These are phyloP conservation scores for Aureobasidium sp. DNA, from an alignment of 2,329 filamentous ascomycete species.

Conservation along the genomic window DNA sequence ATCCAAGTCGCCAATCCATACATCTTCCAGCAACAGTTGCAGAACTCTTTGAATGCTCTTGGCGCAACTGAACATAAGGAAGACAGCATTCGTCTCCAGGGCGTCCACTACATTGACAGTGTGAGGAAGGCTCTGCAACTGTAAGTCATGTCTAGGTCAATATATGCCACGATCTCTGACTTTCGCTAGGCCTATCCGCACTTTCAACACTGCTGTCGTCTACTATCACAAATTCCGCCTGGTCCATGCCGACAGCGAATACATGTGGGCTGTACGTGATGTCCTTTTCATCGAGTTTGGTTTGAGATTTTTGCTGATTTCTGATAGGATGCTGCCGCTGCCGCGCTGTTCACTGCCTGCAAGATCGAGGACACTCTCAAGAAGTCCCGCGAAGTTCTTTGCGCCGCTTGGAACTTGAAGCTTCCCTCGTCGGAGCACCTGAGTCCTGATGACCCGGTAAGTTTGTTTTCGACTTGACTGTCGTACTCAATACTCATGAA, in stretches of 20 bases:
- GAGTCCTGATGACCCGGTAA: constrained; percentile 73
- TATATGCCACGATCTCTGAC: neutral
- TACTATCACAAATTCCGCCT: constrained; percentile 94
- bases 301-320: constrained; percentile 7
- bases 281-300: no score
- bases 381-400: constrained; percentile 88
- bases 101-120: constrained; percentile 80
- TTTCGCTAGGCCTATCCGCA: constrained; percentile 64
- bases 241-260: constrained; percentile 74
- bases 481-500: constrained; percentile 3
- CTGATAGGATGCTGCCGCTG: constrained; percentile 69
- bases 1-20: constrained; percentile 65
- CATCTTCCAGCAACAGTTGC: constrained; percentile 71
- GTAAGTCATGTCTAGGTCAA: constrained; percentile 40
- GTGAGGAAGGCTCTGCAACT: constrained; percentile 71
- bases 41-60: constrained; percentile 60
- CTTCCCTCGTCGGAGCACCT: constrained; percentile 53
- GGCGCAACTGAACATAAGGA: constrained; percentile 66
- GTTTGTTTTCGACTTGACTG: constrained; percentile 19
- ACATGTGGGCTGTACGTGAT: constrained; percentile 57
- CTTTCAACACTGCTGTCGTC: constrained; percentile 81
- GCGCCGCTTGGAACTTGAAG: constrained; percentile 81
- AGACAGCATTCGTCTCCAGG: constrained; percentile 71
- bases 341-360: constrained; percentile 84
- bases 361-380: constrained; percentile 98